These are phyloP conservation scores for Euphorbia schlechtendalii DNA, from an alignment of 441 rosid genomes.

Conservation along the genomic window DNA sequence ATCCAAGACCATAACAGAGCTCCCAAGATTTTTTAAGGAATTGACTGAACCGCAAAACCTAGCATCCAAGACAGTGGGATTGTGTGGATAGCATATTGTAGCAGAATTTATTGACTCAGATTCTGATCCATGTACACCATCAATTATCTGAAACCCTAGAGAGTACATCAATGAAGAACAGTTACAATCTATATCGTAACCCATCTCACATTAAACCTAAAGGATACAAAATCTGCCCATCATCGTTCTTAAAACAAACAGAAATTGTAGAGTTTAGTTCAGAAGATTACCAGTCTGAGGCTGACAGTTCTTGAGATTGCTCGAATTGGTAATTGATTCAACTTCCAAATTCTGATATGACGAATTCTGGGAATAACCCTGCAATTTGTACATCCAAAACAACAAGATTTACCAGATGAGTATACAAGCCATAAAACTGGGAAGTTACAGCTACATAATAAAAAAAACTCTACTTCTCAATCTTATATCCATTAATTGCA, in stretches of 20 bases:
- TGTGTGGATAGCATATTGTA: slow-evolving; percentile 17
- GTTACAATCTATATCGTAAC: slow-evolving; percentile 13
- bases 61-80: slow-evolving; percentile 25
- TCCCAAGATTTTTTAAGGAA: slow-evolving; percentile 26
- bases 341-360: slow-evolving; percentile 22
- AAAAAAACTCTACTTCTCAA: neutral
- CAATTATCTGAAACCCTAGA: slow-evolving; percentile 36
- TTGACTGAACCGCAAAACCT: slow-evolving; percentile 13
- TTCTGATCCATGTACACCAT: slow-evolving; percentile 19
- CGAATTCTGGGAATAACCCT: slow-evolving; percentile 41
- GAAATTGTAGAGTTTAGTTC: neutral
- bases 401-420: neutral
- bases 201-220: slow-evolving; percentile 5
- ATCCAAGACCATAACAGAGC: neutral
- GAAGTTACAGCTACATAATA: neutral
- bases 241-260: neutral
- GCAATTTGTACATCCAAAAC: slow-evolving; percentile 23
- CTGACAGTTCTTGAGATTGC: slow-evolving; percentile 26
- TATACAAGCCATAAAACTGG: slow-evolving; percentile 2
- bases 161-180: slow-evolving; percentile 18
- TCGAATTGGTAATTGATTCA: slow-evolving; percentile 28
- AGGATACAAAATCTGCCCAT: slow-evolving; percentile 1
- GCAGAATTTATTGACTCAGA: slow-evolving; percentile 13
- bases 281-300: slow-evolving; percentile 38
- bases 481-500: neutral